Base-by-base conservation (phyloP, 805 yeast species). In the Suhomyces faveliae region DNA sequence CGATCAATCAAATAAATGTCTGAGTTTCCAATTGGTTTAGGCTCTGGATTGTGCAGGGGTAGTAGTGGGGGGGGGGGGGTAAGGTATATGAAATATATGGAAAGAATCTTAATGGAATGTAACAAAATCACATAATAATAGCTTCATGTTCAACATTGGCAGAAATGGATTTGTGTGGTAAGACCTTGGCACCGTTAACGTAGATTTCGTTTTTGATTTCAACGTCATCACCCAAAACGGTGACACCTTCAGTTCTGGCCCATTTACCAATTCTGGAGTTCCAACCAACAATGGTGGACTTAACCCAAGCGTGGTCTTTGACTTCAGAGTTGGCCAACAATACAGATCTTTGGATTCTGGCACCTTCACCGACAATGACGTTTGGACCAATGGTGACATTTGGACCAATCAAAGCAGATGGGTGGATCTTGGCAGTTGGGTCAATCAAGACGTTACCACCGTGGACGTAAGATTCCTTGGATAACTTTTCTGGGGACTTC, bases 281-380 rank as follows among this genome's bases (percentile, higher is more conserved):
- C 99, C 99, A 94, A 64, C 99, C 99, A 59, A 94, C 96, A 73
- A 94, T 94, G 64, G 99, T 87, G 64, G 94, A 87, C 74, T 91
- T 91, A 64, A 94, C 94, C 86, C 94, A 88, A 61, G 99, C 97
- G 75, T 94, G 99, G 69, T 90, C 97, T 77, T 88, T 89, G 70
- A 94, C 86, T 64, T 81, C 80, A 50, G 97, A 90, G 80, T 91
- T 87, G 68, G 87, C 83, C 72, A 94, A 80, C 60, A 94, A 83
- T 48, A 95, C 98, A 42, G 96, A 86, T 77, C 97, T 86, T 70
- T 90, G 89, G 68, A 94, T 87, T 81, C 99, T 90, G 59, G 94
- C 99, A 82, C 99, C 99, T 67, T 89, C 96, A 64, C 98, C 99
- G 64, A 94, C 83, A 61, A 83, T 81, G 57, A 88, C 96, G 69